Evolutionary conservation across 1,139 yeast genomes (phyloP), one percentile per base, ranked within the genome.

Genomic region (Saccharomyces pastorianus): DNA sequence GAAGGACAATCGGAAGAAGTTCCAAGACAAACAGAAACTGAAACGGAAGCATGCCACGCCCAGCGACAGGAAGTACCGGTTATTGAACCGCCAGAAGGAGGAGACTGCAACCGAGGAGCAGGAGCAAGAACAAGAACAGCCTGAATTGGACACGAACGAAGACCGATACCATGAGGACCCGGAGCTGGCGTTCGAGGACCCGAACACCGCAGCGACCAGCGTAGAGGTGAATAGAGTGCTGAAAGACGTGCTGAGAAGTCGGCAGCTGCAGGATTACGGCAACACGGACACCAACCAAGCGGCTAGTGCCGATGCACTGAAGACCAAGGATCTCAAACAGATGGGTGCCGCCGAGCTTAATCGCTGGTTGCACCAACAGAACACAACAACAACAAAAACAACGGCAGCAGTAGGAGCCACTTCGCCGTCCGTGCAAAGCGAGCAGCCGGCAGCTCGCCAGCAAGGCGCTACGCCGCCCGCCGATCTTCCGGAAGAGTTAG

Each of bases 1-100:
- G 59, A 57, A 58, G 17, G 71, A 66, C 47, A 68, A 67, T 48
- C 59, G 72, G 27, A 65, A 64, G 59, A 63, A 61, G 57, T 68
- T 68, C 55, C 66, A 62, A 48, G 71, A 68, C 51, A 68, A 66
- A 53, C 68, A 68, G 53, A 61, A 60, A 48, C 56, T 28, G 31
- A 68, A 67, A 55, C 58, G 61, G 6, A 60, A 59, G 9, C 71
- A 68, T 58, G 66, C 65, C 1, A 68, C 71, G 3, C 68, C 68
- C 26, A 67, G 70, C 50, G 70, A 64, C 49, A 53, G 67, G 27
- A 67, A 68, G 53, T 66, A 68, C 56, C 57, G 61, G 27, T 48
- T 56, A 8, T 41, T 60, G 47, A 59, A 62, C 31, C 53, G 56
- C 26, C 56, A 56, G 25, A 56, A 56, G 50, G 55, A 49, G 14